These are phyloP conservation scores for Oldenlandia corymbosa DNA, from an alignment of 257 asterid species.

Conservation along the genomic window DNA sequence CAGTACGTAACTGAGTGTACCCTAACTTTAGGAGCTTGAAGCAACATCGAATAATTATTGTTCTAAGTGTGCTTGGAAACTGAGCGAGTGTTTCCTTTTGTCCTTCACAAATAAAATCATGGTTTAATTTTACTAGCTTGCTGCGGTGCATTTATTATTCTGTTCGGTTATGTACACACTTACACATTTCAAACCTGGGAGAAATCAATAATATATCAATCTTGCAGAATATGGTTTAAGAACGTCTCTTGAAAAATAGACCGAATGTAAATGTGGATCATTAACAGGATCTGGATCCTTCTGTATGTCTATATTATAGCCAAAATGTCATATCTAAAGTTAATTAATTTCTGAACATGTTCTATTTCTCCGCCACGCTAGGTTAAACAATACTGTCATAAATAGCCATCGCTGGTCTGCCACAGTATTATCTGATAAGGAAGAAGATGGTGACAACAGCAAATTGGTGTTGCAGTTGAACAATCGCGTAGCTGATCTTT, in stretches of 20 bases:
- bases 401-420: constrained; percentile 38
- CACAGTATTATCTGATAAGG: constrained; percentile 10
- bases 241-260: no score
- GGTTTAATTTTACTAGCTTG: background rate
- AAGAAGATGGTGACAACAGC: constrained; percentile 25
- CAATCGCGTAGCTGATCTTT: constrained; percentile 14
- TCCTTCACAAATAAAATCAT: background rate
- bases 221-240: no score
- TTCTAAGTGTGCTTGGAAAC: background rate
- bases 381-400: constrained; percentile 30
- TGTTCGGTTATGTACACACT: no score
- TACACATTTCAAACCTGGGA: no score
- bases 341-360: background rate
- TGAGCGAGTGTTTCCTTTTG: background rate
- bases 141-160: background rate
- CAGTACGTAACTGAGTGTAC: background rate
- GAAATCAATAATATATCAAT: no score
- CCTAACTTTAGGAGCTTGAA: background rate
- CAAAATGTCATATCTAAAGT: background rate
- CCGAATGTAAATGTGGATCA: no score
- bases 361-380: constrained; percentile 15
- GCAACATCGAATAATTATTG: background rate
- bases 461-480: constrained; percentile 20
- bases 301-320: background rate
- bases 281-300: background rate